Conservation (phyloP, 495 filamentous ascomycete species). For the Pyrenopolyporus hunteri region DNA sequence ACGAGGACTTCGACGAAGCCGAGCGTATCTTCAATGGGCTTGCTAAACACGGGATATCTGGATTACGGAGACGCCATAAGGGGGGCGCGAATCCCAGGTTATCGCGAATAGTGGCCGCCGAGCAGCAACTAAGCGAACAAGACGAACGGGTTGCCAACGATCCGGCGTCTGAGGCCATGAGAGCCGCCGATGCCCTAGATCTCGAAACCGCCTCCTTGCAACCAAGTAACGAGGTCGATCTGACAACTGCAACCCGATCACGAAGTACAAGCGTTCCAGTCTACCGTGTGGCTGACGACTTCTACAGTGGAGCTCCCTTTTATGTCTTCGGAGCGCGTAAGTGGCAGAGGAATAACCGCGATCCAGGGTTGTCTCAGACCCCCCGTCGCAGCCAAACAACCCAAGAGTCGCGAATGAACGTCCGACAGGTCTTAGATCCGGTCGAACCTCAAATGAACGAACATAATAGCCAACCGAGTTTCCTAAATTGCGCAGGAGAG, state of each 20-base stretch:
- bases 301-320: constrained; percentile 39
- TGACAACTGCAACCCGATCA: constrained; percentile 38
- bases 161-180: constrained; percentile 54
- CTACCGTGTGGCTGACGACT: constrained; percentile 36
- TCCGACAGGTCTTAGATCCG: constrained; percentile 3
- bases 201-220: constrained; percentile 53
- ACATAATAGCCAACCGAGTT: not conserved
- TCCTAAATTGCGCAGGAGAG: constrained; percentile 1
- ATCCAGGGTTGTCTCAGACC: not conserved
- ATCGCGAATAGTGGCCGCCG: not conserved
- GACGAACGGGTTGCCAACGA: constrained; percentile 37
- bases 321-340: constrained; percentile 38
- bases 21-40: constrained; percentile 52
- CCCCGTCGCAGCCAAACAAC: constrained; percentile 22
- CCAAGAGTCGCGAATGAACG: constrained; percentile 8
- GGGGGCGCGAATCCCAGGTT: not conserved
- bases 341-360: constrained; percentile 10
- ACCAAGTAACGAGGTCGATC: constrained; percentile 46
- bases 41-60: constrained; percentile 49
- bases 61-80: constrained; percentile 34
- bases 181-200: constrained; percentile 57
- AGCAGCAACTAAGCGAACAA: not conserved
- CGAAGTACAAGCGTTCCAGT: constrained; percentile 47
- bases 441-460: constrained; percentile 9
- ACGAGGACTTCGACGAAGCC: constrained; percentile 49